Conservation (phyloP, 306 rosid genomes). For the Cucurbita maxima region DNA sequence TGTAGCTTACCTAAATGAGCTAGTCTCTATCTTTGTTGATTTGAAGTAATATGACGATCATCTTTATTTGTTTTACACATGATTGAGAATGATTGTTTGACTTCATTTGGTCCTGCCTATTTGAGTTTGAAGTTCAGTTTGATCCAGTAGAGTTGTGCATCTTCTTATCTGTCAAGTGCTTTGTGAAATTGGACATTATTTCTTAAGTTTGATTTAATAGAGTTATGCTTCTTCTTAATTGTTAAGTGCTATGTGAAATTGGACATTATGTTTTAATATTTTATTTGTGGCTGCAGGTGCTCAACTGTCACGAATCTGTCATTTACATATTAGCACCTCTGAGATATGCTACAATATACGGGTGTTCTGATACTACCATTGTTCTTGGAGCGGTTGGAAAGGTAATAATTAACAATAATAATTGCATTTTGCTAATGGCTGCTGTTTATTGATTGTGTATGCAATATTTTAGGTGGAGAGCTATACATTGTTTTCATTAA, state of each 20-base stretch:
- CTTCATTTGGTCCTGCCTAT: neutral
- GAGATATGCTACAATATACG: slow-evolving; percentile 84
- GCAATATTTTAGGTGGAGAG: neutral
- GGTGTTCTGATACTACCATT: slow-evolving; percentile 92
- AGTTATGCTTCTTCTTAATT: neutral
- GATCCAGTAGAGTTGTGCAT: neutral
- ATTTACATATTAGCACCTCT: slow-evolving; percentile 76
- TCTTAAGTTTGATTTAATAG: neutral
- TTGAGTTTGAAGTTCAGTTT: neutral
- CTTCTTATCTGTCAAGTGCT: neutral
- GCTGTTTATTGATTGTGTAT: neutral
- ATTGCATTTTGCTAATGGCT: neutral
- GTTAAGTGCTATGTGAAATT: neutral
- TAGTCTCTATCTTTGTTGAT: neutral
- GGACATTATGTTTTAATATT: neutral
- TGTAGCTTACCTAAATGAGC: neutral
- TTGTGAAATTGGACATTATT: neutral
- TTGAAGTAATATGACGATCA: neutral
- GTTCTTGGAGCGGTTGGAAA: slow-evolving; percentile 97
- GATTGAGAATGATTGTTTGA: neutral
- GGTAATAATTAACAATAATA: slow-evolving; percentile 30
- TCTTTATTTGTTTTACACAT: neutral
- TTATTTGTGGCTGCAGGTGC: slow-evolving; percentile 43
- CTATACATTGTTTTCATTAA: neutral
- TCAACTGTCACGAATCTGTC: slow-evolving; percentile 82